A percentile compares a stretch with the other conserved stretches of the same genome.
phyloP scores from a whole-genome alignment of 2,329 filamentous ascomycete genomes.

The Phaeosphaeria sp. region DNA sequence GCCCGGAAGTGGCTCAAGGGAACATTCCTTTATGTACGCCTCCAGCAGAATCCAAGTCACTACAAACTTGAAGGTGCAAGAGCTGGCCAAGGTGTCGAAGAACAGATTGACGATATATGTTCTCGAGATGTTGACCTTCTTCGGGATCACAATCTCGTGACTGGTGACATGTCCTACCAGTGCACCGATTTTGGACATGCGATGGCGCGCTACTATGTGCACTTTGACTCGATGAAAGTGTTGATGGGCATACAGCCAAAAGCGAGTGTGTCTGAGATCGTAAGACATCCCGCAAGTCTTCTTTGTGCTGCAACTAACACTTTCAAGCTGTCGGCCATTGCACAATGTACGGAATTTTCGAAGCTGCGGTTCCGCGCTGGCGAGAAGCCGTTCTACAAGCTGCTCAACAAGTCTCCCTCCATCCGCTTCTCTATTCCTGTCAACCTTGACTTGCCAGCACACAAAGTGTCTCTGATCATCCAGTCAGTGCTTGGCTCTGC shows the following conservation, averaged over 20 bases:
- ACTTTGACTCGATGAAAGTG: slow-evolving; percentile 78
- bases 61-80: slow-evolving; percentile 69
- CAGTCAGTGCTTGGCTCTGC: slow-evolving; percentile 75
- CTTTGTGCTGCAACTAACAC: slow-evolving; percentile 6
- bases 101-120: slow-evolving; percentile 74
- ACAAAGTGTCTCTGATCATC: slow-evolving; percentile 81
- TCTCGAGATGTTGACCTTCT: slow-evolving; percentile 72
- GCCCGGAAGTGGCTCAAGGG: slow-evolving; percentile 78
- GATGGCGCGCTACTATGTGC: slow-evolving; percentile 84
- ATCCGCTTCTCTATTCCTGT: slow-evolving; percentile 76
- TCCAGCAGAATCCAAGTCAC: slow-evolving; percentile 72
- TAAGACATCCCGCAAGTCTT: slow-evolving; percentile 51
- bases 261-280: slow-evolving; percentile 71
- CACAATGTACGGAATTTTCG: slow-evolving; percentile 74
- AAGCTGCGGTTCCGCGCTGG: slow-evolving; percentile 73
- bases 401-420: slow-evolving; percentile 71
- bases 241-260: slow-evolving; percentile 69
- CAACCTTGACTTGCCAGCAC: slow-evolving; percentile 68
- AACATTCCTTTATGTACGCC: slow-evolving; percentile 79
- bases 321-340: slow-evolving; percentile 68
- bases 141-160: slow-evolving; percentile 65
- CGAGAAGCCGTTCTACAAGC: slow-evolving; percentile 74
- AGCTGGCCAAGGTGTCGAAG: slow-evolving; percentile 61
- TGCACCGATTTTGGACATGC: slow-evolving; percentile 77
- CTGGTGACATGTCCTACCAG: slow-evolving; percentile 56